Evolutionary conservation across 164 flowering plant species (phyloP).

Genomic region (Pachysandra terminalis): DNA sequence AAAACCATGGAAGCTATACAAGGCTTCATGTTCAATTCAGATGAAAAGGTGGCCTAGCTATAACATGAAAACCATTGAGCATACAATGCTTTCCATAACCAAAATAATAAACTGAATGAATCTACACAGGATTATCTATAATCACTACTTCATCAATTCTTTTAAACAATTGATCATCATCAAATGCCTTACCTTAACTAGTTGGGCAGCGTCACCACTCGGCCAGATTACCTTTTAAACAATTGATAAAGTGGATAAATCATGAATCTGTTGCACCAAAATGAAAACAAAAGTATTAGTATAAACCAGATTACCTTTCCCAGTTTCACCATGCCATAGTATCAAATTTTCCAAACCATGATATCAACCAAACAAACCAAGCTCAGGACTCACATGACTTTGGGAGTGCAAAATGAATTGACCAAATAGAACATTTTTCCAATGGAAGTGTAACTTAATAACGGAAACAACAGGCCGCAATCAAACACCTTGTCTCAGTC

Average conservation of each 20-base stretch:
- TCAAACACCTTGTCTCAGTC: not conserved
- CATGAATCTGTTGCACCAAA: not conserved
- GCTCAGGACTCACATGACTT: not conserved
- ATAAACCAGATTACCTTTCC: not conserved
- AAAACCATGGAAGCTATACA: no score
- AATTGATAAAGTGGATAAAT: not conserved
- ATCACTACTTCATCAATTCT: not conserved
- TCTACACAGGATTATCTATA: not conserved
- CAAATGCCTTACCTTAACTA: no score
- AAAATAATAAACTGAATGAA: no score
- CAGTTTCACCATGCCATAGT: not conserved
- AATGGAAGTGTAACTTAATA: not conserved
- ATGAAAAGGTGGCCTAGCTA: no score
- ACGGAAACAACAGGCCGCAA: not conserved
- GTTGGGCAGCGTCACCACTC: no score
- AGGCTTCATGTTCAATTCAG: no score
- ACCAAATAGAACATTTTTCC: not conserved
- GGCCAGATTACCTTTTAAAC: no score
- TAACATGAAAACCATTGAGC: no score
- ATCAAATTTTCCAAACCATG: not conserved
- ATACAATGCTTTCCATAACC: no score
- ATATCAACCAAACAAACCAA: not conserved
- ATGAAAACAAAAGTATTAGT: not conserved
- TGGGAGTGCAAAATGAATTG: no score
- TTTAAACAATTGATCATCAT: not conserved